A percentile compares a stretch with the other conserved stretches of the same genome.
Conservation (phyloP, 176 grass and related monocot species). For the Ensete ventricosum region DNA sequence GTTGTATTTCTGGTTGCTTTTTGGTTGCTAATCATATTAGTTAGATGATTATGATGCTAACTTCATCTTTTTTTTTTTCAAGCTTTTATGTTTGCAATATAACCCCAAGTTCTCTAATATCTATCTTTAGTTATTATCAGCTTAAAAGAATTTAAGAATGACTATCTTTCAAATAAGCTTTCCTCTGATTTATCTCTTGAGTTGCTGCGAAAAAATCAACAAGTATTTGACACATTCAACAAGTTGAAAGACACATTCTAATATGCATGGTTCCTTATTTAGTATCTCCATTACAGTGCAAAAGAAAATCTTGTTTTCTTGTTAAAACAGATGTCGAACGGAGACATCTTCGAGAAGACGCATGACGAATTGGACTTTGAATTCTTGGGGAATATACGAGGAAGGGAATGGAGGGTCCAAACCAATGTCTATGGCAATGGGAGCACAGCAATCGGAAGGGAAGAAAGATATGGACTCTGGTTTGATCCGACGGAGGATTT, state of each 20-base stretch:
- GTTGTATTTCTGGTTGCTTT: no score
- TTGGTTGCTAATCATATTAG: no score
- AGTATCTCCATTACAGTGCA: background rate
- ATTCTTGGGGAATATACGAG: constrained; percentile 71
- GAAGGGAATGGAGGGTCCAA: constrained; percentile 44
- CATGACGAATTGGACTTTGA: constrained; percentile 29
- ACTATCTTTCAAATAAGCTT: no score
- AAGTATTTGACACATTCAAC: no score
- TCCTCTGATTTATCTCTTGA: no score
- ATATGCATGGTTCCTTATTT: background rate
- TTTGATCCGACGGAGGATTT: constrained; percentile 66
- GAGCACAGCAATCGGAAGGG: constrained; percentile 53
- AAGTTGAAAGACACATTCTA: background rate
- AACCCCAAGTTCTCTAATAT: no score
- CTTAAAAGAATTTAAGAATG: no score
- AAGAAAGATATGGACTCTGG: constrained; percentile 70
- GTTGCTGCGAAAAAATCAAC: no score
- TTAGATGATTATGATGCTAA: no score
- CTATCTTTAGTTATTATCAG: no score
- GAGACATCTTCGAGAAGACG: constrained; percentile 2
- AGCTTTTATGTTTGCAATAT: no score
- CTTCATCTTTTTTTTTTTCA: no score
- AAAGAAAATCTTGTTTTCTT: background rate
- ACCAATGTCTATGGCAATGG: background rate
- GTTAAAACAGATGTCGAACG: constrained; percentile 59